Base-by-base conservation (phyloP, 768 basidiomycete species). In the Termitomyces heimii region DNA sequence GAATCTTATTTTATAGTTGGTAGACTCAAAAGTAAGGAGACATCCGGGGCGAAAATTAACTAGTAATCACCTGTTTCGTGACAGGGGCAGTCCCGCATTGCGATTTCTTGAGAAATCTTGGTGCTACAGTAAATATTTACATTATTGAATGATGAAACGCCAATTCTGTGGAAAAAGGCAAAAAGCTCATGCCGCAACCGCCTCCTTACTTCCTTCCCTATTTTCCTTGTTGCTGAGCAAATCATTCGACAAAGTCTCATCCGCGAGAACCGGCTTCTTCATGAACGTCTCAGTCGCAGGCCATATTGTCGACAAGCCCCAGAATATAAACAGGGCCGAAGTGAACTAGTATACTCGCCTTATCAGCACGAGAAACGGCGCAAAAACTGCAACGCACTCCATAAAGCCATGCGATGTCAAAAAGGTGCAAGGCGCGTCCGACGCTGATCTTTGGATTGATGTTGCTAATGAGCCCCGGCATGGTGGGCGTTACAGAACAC, bases 401-500 rank as follows among this genome's bases (percentile, higher is more conserved):
- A 64, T 85, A 89, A 18, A 93, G 66, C 84, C 86, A 94, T 3
- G 86, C 81, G 58, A 92, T 78, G 65, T 88, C 82, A 65, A 86
- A 92, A 9, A 90, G 67, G 59, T 75, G 78, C 1, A 65, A 65
- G 2, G 77, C 78, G 32, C 81, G 74, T 18, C 88, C 88, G 28
- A 91, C 84, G 0, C 75, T 57, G 65, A 94, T 79, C 10, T 69
- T 73, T 3, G 81, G 68, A 64, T 89, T 86, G 71, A 96, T 92
- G 42, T 82, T 83, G 63, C 82, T 78, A 57, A 89, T 81, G 50
- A 95, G 77, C 2, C 93, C 92, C 0, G 92, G 92, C 18, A 95
- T 65, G 57, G 79, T 84, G 4, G 88, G 88, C 1, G 82, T 76
- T 0, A 92, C 83, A 4, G 89, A 83, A 53, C 83, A 68, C 22